These are phyloP conservation scores for Triticum dicoccoides DNA, from an alignment of 176 grass and related monocot species.

Conservation along the genomic window DNA sequence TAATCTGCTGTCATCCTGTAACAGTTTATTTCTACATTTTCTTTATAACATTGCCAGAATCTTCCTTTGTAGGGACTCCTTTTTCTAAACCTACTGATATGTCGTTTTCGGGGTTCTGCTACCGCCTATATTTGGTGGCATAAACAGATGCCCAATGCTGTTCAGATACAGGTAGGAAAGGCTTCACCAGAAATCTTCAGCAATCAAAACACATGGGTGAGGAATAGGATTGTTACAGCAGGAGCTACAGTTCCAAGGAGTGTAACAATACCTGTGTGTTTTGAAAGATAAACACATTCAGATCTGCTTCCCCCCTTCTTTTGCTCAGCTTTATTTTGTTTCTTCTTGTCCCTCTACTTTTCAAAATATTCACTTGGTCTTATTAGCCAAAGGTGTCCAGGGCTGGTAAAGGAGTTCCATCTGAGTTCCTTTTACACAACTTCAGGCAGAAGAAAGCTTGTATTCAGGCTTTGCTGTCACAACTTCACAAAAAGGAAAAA, in stretches of 20 bases:
- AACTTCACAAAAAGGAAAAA: neutral
- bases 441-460: conserved; percentile 49
- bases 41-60: conserved; percentile 14
- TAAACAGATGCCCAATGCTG: neutral
- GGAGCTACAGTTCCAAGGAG: conserved; percentile 7
- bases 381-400: conserved; percentile 25
- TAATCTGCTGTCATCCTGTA: neutral
- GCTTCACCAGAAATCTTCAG: neutral
- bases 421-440: conserved; percentile 52
- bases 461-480: conserved; percentile 24
- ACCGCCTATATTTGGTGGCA: conserved; percentile 6
- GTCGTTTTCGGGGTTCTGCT: neutral
- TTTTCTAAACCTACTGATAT: conserved; percentile 21
- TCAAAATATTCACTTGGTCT: conserved; percentile 34
- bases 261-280: neutral
- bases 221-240: neutral
- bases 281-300: conserved; percentile 30
- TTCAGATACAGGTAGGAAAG: conserved; percentile 16
- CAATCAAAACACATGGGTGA: conserved; percentile 16
- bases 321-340: conserved; percentile 22
- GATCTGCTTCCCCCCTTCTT: conserved; percentile 2
- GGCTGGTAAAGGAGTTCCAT: conserved; percentile 62
- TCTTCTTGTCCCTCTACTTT: conserved; percentile 25
- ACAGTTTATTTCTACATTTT: neutral
- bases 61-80: conserved; percentile 24